A percentile compares a stretch with the other conserved stretches of the same genome.
Evolutionary conservation across 495 filamentous ascomycete genomes (phyloP).

Genomic region (Aspergillus leporis): DNA sequence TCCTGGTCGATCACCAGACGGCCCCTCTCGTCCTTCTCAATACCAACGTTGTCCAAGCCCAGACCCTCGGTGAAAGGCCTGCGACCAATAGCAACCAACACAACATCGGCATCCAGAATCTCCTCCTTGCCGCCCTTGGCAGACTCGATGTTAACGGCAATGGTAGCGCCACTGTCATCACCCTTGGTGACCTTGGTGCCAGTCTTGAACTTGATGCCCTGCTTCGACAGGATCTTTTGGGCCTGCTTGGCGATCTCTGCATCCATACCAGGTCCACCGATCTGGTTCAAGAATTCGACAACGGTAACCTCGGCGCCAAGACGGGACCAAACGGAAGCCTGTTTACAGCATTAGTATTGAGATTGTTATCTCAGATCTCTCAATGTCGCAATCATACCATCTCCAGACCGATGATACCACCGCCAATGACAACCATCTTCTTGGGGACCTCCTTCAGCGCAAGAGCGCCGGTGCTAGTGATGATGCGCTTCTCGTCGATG

Average conservation of each 20-base stretch:
- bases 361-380: not conserved
- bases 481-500: conserved; percentile 95
- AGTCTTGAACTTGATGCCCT: conserved; percentile 98
- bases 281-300: conserved; percentile 93
- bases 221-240: conserved; percentile 92
- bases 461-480: conserved; percentile 95
- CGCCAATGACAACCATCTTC: conserved; percentile 97
- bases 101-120: conserved; percentile 89
- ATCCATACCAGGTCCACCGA: conserved; percentile 98
- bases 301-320: conserved; percentile 93
- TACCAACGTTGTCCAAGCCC: conserved; percentile 87
- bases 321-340: conserved; percentile 92
- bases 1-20: conserved; percentile 96
- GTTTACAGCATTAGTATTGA: not conserved
- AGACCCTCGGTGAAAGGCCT: conserved; percentile 91
- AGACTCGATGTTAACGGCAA: conserved; percentile 84
- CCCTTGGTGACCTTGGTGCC: conserved; percentile 91
- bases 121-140: conserved; percentile 96
- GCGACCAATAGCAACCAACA: conserved; percentile 95
- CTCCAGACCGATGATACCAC: conserved; percentile 97
- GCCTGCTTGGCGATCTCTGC: conserved; percentile 86
- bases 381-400: conserved; percentile 62
- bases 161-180: conserved; percentile 70
- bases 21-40: conserved; percentile 92
- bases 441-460: conserved; percentile 86